Conservation (phyloP, 1,139 yeast species). For the Meyerozyma sp. region DNA sequence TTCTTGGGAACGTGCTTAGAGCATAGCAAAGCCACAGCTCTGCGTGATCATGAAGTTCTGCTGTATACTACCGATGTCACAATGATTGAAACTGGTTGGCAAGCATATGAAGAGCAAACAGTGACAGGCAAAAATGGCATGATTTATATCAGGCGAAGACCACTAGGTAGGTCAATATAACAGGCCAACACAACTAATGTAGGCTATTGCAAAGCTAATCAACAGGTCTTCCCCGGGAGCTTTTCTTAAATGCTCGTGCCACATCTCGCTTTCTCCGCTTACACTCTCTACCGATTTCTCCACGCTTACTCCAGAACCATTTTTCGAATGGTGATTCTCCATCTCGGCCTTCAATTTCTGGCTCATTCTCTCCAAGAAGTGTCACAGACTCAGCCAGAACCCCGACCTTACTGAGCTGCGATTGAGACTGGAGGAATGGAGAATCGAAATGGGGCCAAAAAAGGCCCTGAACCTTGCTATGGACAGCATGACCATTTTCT, state of each 20-base stretch:
- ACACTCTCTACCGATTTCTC: slow-evolving; percentile 72
- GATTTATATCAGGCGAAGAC: background rate
- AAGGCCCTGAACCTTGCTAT: slow-evolving; percentile 39
- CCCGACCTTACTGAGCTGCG: slow-evolving; percentile 66
- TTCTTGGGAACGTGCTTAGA: slow-evolving; percentile 51
- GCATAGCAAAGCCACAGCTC: slow-evolving; percentile 15
- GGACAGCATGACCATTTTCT: slow-evolving; percentile 8
- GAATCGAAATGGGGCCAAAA: slow-evolving; percentile 83
- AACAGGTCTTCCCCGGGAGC: slow-evolving; percentile 6
- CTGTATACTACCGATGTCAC: background rate
- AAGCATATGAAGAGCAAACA: background rate
- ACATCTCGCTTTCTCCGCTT: slow-evolving; percentile 74
- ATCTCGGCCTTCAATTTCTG: slow-evolving; percentile 7
- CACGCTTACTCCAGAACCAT: slow-evolving; percentile 81
- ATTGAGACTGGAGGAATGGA: slow-evolving; percentile 79
- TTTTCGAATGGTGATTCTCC: slow-evolving; percentile 56
- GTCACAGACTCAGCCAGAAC: slow-evolving; percentile 17
- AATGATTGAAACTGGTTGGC: background rate
- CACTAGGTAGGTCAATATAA: background rate
- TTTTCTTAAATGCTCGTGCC: slow-evolving; percentile 52
- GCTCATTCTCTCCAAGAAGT: slow-evolving; percentile 33
- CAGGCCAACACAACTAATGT: background rate
- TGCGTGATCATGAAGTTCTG: background rate
- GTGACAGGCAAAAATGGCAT: background rate
- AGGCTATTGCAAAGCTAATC: background rate